phyloP scores from a whole-genome alignment of 2,329 filamentous ascomycete genomes.

The Cercospora nicotianae region DNA sequence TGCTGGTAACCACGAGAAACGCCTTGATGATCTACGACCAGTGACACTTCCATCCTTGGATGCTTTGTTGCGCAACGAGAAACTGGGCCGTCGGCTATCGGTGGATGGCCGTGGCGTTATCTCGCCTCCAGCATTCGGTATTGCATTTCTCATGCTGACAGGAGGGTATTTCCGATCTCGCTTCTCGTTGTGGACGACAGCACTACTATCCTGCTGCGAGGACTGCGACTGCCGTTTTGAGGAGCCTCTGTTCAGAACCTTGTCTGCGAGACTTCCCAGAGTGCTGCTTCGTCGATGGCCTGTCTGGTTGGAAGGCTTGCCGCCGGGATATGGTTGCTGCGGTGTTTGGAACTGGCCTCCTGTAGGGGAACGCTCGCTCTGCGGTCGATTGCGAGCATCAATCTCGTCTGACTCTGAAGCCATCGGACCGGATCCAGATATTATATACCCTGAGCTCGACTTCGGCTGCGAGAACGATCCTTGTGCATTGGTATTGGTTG shows the following conservation, averaged over 20 bases:
- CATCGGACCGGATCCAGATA: conserved; percentile 61
- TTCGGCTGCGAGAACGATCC: conserved; percentile 81
- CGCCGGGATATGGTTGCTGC: conserved; percentile 59
- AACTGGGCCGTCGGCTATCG: conserved; percentile 52
- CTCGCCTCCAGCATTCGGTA: conserved; percentile 55
- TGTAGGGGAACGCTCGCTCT: conserved; percentile 53
- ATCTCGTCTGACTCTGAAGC: conserved; percentile 55
- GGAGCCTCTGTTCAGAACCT: conserved; percentile 72
- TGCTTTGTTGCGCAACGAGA: conserved; percentile 52
- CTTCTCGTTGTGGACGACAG: conserved; percentile 55
- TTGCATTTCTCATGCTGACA: conserved; percentile 80
- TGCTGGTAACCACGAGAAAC: conserved; percentile 53
- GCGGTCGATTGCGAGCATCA: conserved; percentile 55
- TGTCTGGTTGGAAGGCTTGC: conserved; percentile 63
- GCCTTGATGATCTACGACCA: conserved; percentile 44
- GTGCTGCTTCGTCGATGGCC: conserved; percentile 66
- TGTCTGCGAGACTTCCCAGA: conserved; percentile 66
- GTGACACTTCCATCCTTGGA: conserved; percentile 37
- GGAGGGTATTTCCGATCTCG: conserved; percentile 78
- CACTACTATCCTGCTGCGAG: conserved; percentile 39
- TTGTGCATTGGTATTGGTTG: conserved; percentile 85
- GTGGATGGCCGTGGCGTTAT: conserved; percentile 54
- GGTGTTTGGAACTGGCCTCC: conserved; percentile 49
- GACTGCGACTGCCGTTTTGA: conserved; percentile 38
- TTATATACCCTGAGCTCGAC: conserved; percentile 65